Evolutionary conservation across 768 basidiomycete genomes (phyloP).

Genomic region (Tephrocybe sp.): DNA sequence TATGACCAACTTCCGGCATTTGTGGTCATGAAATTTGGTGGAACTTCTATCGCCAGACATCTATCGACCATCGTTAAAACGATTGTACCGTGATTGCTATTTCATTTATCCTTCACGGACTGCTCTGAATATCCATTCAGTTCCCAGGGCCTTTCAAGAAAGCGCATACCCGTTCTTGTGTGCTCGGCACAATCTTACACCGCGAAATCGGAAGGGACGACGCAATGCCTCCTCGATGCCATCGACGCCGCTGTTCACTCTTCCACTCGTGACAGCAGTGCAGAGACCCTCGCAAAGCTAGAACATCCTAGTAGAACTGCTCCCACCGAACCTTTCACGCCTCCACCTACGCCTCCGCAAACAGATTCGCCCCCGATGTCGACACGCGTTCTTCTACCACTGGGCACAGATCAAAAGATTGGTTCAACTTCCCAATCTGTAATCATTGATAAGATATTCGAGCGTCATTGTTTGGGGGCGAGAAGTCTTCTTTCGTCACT

Average conservation of each 20-base stretch:
- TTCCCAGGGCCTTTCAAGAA: not conserved
- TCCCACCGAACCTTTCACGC: not conserved
- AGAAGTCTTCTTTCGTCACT: not conserved
- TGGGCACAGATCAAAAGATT: not conserved
- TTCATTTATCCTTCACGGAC: not conserved
- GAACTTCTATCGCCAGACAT: slow-evolving; percentile 10
- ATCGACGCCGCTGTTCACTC: slow-evolving; percentile 1
- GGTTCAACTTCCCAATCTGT: not conserved
- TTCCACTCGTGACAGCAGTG: not conserved
- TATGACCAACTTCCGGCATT: not conserved
- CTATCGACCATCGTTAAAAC: slow-evolving; percentile 7
- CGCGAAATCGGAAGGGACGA: slow-evolving; percentile 10
- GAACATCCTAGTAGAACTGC: not conserved
- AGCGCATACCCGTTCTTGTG: slow-evolving; percentile 7
- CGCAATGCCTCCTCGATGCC: slow-evolving; percentile 10
- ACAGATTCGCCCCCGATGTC: not conserved
- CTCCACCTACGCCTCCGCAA: slow-evolving; percentile 7
- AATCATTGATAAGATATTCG: slow-evolving; percentile 2
- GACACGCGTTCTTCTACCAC: not conserved
- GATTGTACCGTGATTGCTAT: slow-evolving; percentile 4
- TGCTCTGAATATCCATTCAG: not conserved
- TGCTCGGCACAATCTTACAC: slow-evolving; percentile 14
- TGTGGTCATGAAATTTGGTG: slow-evolving; percentile 12
- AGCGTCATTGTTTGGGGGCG: slow-evolving; percentile 1
- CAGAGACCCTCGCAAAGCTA: not conserved